Evolutionary conservation across 176 grass and related monocot genomes (phyloP).

Genomic region (Aegilops bicornis): DNA sequence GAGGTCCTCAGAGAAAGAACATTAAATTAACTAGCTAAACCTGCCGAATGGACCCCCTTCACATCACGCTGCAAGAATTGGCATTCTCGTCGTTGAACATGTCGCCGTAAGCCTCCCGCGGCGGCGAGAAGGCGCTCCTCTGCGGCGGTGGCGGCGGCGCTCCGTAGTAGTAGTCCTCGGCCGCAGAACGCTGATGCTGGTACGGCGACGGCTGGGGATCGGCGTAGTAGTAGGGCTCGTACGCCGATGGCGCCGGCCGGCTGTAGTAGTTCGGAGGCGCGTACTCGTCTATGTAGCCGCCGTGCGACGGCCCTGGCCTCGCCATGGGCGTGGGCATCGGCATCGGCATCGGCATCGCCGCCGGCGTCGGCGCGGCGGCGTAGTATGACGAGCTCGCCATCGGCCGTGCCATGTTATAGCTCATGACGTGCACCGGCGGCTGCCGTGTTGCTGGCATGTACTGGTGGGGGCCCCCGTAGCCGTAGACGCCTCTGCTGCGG

Average conservation of each 20-base stretch:
- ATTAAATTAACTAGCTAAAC: constrained; percentile 24
- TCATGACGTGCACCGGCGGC: constrained; percentile 38
- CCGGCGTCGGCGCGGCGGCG: constrained; percentile 25
- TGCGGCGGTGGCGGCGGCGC: constrained; percentile 11
- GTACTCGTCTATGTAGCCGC: constrained; percentile 48
- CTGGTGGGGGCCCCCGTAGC: background rate
- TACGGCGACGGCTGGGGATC: constrained; percentile 32
- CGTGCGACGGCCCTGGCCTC: constrained; percentile 30
- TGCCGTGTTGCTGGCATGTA: constrained; percentile 21
- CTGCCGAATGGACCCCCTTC: background rate
- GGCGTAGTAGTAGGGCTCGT: constrained; percentile 43
- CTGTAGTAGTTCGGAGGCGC: constrained; percentile 36
- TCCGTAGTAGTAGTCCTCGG: constrained; percentile 51
- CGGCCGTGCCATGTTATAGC: constrained; percentile 57
- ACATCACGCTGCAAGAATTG: constrained; percentile 65
- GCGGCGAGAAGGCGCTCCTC: constrained; percentile 43
- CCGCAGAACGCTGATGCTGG: constrained; percentile 6
- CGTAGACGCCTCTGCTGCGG: background rate
- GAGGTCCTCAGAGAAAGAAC: constrained; percentile 6
- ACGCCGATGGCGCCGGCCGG: constrained; percentile 13
- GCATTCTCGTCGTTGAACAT: constrained; percentile 72
- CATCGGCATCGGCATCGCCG: background rate
- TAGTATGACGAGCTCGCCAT: constrained; percentile 57
- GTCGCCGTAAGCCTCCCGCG: constrained; percentile 39
- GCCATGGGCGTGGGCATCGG: constrained; percentile 7